Evolutionary conservation across 495 filamentous ascomycete species (phyloP).

Genomic region (Endocarpon pusillum): DNA sequence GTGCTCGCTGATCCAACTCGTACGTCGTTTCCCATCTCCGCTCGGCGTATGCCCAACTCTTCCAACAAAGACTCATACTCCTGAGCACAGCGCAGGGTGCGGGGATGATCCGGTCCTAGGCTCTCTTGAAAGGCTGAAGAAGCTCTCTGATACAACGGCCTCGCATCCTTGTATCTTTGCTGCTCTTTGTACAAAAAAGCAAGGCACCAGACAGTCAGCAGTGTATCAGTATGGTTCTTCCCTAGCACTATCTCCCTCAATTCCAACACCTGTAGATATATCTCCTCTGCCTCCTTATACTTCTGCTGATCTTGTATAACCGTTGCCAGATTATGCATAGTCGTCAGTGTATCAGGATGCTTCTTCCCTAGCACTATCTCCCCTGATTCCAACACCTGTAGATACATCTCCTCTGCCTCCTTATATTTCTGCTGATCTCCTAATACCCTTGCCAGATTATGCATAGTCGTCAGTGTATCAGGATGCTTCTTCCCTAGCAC

Average conservation of each 20-base stretch:
- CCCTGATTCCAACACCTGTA: background rate
- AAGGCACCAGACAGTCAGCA: conserved; percentile 7
- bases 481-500: conserved; percentile 14
- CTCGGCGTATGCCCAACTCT: too few relatives aligned
- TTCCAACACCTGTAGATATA: conserved; percentile 8
- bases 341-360: conserved; percentile 8
- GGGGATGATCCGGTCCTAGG: background rate
- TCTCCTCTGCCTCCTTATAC: conserved; percentile 8
- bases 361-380: conserved; percentile 3
- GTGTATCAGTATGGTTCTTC: conserved; percentile 9
- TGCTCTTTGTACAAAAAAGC: background rate
- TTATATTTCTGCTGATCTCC: conserved; percentile 10
- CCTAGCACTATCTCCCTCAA: conserved; percentile 8
- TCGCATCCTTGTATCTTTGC: conserved; percentile 1
- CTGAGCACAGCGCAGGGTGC: too few relatives aligned
- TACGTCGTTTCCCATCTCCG: too few relatives aligned
- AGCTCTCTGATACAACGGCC: background rate
- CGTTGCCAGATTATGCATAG: conserved; percentile 4
- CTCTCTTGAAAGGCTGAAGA: background rate
- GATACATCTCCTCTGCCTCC: conserved; percentile 6
- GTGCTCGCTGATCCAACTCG: too few relatives aligned
- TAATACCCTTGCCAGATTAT: conserved; percentile 12
- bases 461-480: conserved; percentile 13
- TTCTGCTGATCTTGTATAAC: conserved; percentile 3
- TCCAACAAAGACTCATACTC: too few relatives aligned